Evolutionary conservation across 23 red algal genomes (phyloP).

Genomic region (Gracilaria domingensis): DNA sequence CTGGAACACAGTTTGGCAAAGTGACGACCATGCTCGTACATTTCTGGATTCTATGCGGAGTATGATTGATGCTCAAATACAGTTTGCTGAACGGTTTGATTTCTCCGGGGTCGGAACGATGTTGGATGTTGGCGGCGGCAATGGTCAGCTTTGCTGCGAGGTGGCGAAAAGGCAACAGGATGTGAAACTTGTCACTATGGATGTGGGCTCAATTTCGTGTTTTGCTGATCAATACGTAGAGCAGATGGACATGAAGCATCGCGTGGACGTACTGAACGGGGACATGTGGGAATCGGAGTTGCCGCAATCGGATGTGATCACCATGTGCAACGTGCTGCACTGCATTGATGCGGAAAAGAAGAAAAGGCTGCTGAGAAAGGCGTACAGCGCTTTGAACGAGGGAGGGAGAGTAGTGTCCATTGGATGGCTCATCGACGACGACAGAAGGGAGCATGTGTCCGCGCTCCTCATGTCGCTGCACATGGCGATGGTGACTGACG

Average conservation of each 20-base stretch:
- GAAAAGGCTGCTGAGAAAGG: neutral
- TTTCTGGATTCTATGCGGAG: neutral
- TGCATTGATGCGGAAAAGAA: neutral
- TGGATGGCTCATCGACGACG: conserved; percentile 13
- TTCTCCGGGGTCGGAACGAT: neutral
- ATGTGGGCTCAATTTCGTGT: neutral
- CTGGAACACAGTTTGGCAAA: no score
- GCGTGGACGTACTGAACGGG: neutral
- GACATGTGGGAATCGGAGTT: neutral
- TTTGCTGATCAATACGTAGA: neutral
- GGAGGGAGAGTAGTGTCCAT: neutral
- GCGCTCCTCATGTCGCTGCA: conserved; percentile 30
- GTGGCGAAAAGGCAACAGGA: neutral
- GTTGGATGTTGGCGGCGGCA: conserved; percentile 14
- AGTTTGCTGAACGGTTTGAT: neutral
- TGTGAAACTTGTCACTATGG: neutral
- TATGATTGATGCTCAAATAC: neutral
- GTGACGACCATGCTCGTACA: no score
- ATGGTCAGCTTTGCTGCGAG: conserved; percentile 7
- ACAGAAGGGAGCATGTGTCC: neutral
- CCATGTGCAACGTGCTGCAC: conserved; percentile 23
- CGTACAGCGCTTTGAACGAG: neutral
- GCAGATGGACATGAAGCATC: neutral
- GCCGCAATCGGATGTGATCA: neutral
- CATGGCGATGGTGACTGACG: neutral